These are phyloP conservation scores for Penicillium coprophilum DNA, from an alignment of 495 filamentous ascomycete genomes.

Conservation along the genomic window DNA sequence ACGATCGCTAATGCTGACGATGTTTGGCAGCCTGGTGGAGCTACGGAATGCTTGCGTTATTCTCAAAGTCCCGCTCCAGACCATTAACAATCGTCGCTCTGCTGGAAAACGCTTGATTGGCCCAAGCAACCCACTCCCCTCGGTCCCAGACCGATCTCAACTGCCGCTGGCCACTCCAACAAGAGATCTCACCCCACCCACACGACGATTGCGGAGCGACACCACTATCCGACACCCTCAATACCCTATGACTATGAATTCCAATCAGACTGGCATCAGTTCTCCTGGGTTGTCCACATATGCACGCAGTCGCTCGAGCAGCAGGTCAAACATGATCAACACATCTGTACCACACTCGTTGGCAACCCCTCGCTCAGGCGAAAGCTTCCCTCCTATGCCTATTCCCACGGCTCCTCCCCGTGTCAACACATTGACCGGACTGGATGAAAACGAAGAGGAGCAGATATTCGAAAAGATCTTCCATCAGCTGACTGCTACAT, in stretches of 20 bases:
- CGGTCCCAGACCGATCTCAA: constrained; percentile 35
- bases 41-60: constrained; percentile 56
- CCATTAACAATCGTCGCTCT: constrained; percentile 22
- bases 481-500: constrained; percentile 64
- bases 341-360: constrained; percentile 48
- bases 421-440: constrained; percentile 51
- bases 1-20: constrained; percentile 73
- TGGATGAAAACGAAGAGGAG: constrained; percentile 72
- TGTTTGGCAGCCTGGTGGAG: constrained; percentile 80
- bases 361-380: constrained; percentile 73
- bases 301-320: constrained; percentile 52
- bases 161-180: constrained; percentile 61
- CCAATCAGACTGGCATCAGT: constrained; percentile 29
- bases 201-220: constrained; percentile 59
- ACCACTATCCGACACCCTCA: constrained; percentile 61
- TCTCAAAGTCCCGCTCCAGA: constrained; percentile 35
- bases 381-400: constrained; percentile 67
- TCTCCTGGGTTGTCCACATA: constrained; percentile 39
- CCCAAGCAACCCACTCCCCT: constrained; percentile 19
- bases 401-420: constrained; percentile 37
- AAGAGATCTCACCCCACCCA: constrained; percentile 50
- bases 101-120: constrained; percentile 30
- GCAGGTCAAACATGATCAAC: constrained; percentile 49
- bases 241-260: constrained; percentile 27
- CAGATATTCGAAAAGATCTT: constrained; percentile 79